These are phyloP conservation scores for Colletotrichum cordylinicola DNA, from an alignment of 2,329 filamentous ascomycete genomes.

Conservation along the genomic window DNA sequence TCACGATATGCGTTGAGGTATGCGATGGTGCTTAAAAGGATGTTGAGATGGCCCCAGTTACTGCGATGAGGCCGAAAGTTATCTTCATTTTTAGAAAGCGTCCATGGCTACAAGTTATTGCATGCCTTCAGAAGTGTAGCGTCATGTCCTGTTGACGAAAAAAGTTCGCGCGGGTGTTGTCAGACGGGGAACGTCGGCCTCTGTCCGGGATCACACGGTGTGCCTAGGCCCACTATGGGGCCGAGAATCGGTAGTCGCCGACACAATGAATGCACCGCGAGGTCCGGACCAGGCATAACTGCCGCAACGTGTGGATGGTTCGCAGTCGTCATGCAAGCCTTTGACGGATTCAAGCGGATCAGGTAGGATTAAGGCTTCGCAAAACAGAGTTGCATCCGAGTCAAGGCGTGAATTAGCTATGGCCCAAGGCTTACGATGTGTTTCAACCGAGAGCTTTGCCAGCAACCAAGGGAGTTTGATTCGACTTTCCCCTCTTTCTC, in stretches of 20 bases:
- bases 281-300: background rate
- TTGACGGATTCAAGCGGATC: background rate
- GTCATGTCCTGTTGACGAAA: background rate
- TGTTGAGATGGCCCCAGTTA: background rate
- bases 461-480: background rate
- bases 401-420: conserved; percentile 1
- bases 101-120: background rate
- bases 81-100: background rate
- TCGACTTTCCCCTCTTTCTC: background rate
- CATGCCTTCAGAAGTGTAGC: background rate
- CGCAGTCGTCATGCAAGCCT: background rate
- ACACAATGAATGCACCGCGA: background rate
- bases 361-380: background rate
- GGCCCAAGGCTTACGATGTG: background rate
- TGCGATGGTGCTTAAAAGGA: background rate
- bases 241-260: background rate
- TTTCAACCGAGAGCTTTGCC: background rate
- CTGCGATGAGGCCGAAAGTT: background rate
- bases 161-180: background rate
- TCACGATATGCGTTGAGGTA: no score
- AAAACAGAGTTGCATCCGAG: background rate
- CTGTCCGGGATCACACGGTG: background rate
- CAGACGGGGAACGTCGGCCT: background rate
- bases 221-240: background rate
- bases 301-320: background rate